Evolutionary conservation across 345 rosid species (phyloP).

Genomic region (Boechera divaricarpa): DNA sequence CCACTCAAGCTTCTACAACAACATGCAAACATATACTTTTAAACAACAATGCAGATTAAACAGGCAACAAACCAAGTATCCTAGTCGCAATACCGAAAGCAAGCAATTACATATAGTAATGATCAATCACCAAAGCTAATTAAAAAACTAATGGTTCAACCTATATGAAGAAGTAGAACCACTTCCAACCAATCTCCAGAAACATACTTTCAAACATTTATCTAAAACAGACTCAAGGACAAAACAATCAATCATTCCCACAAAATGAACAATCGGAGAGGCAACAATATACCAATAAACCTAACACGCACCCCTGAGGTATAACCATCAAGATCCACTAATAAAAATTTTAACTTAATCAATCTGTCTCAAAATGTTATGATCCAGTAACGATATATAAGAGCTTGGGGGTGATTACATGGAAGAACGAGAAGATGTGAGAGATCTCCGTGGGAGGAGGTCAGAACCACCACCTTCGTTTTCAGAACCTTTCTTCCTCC

Average conservation of each 20-base stretch:
- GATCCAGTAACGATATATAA: background rate
- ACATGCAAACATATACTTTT: background rate
- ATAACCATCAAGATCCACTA: too few relatives aligned
- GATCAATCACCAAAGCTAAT: background rate
- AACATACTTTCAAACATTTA: too few relatives aligned
- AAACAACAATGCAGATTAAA: background rate
- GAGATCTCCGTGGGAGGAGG: slow-evolving; percentile 56
- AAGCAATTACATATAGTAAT: background rate
- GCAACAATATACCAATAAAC: too few relatives aligned
- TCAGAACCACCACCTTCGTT: slow-evolving; percentile 52
- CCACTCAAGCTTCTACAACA: slow-evolving; percentile 65
- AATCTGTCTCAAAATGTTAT: background rate
- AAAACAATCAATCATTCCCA: too few relatives aligned
- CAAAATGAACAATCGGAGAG: too few relatives aligned
- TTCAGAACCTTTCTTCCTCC: slow-evolving; percentile 63
- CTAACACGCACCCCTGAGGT: too few relatives aligned
- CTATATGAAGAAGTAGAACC: background rate
- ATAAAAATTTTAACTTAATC: too few relatives aligned
- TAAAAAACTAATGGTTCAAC: background rate
- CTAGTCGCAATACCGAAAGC: background rate
- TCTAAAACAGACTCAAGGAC: too few relatives aligned
- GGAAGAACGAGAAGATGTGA: slow-evolving; percentile 65
- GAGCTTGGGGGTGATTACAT: slow-evolving; percentile 48
- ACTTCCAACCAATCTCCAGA: background rate
- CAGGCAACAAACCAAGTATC: background rate